Evolutionary conservation across 208 protist species (phyloP), one percentile per base, ranked within the genome.

Genomic region (Acanthamoeba culbertsoni): DNA sequence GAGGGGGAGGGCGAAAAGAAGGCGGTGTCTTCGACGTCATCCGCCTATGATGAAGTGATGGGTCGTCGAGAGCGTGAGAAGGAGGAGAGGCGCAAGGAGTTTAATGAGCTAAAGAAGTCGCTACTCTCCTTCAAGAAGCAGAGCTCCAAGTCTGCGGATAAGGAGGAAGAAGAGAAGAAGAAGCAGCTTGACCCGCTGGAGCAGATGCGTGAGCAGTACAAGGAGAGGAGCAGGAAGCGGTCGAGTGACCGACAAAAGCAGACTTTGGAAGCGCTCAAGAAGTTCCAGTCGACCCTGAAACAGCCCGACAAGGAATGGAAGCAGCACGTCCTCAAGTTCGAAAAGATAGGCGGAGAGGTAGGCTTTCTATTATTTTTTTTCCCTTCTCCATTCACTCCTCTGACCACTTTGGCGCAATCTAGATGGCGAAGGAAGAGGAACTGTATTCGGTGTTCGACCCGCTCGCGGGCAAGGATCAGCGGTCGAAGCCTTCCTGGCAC

Each of bases 241-340:
- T 31, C 37, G 10, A 40, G 40, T 18, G 68, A 77, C 23, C 33
- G 68, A 46, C 68, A 77, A 31, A 77, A 77, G 68, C 68, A 77
- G 59, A 77, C 68, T 5, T 5, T 46, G 68, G 68, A 77, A 10
- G 68, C 68, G 37, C 68, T 77, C 16, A 42, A 77, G 40, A 77
- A 77, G 68, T 77, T 77, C 23, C 68, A 77, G 40, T 48, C 37
- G 12, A 46, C 68, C 68, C 68, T 77, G 37, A 77, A 77, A 40
- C 68, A 77, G 35, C 68, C 68, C 68, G 68, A 77, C 68, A 77
- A 77, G 33, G 68, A 77, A 40, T 77, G 68, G 68, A 77, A 77
- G 68, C 68, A 77, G 40, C 68, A 77, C 40, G 68, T 77, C 18
- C 68, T 77, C 68, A 77, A 77, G 68, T 77, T 77, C 40, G 68